Percentiles rank a stretch among this genome's conserved stretches.
phyloP scores from a whole-genome alignment of 768 basidiomycete species.

The Pulveroboletus frians region DNA sequence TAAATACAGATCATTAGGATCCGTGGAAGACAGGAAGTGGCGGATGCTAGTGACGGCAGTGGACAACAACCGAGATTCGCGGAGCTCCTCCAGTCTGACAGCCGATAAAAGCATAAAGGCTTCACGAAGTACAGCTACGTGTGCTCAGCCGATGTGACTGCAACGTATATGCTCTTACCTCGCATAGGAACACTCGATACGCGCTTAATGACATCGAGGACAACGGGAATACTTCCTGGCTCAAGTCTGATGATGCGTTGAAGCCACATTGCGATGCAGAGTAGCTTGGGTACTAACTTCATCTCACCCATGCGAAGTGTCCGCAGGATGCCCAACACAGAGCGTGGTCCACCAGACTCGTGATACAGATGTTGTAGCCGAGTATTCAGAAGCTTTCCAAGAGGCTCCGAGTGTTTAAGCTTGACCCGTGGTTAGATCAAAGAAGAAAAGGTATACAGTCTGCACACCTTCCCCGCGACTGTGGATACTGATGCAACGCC shows the following conservation, averaged over 20 bases:
- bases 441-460: not conserved
- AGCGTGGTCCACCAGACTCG: constrained; percentile 3
- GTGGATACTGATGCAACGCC: constrained; percentile 7
- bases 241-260: constrained; percentile 21
- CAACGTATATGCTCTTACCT: constrained; percentile 17
- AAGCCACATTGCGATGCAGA: not conserved
- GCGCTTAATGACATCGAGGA: constrained; percentile 25
- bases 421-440: constrained; percentile 9
- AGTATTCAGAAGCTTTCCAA: constrained; percentile 21
- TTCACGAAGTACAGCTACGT: constrained; percentile 30
- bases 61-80: constrained; percentile 12
- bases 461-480: constrained; percentile 22
- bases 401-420: constrained; percentile 21
- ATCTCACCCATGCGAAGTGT: constrained; percentile 19
- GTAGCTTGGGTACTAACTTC: constrained; percentile 15
- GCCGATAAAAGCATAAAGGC: constrained; percentile 31
- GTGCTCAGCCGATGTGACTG: constrained; percentile 13
- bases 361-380: constrained; percentile 14
- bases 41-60: constrained; percentile 45
- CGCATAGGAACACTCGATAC: constrained; percentile 19
- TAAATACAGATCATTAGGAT: constrained; percentile 58
- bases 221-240: constrained; percentile 12
- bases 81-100: constrained; percentile 18
- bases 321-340: constrained; percentile 17
- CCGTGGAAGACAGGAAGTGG: constrained; percentile 49